Evolutionary conservation across 495 filamentous ascomycete genomes (phyloP).

Genomic region (Schizothecium vesticola): DNA sequence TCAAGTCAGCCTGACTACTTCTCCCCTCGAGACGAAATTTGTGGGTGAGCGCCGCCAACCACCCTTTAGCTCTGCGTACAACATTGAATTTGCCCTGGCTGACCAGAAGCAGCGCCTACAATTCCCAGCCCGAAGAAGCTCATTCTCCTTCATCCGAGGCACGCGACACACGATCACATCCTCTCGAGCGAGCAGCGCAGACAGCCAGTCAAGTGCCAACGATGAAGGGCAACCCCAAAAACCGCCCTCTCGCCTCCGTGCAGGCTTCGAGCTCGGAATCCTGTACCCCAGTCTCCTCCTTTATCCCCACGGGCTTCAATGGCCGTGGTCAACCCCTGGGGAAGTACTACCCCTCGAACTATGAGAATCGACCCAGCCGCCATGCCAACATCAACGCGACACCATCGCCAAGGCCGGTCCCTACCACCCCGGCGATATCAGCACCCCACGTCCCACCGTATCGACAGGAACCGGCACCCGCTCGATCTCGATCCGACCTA

Average conservation of each 20-base stretch:
- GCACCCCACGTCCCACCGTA: constrained; percentile 29
- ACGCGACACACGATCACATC: neutral
- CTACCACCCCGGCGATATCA: constrained; percentile 16
- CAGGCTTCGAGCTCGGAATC: neutral
- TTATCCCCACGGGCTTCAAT: constrained; percentile 35
- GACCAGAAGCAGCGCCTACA: neutral
- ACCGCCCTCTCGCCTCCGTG: neutral
- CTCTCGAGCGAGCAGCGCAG: neutral
- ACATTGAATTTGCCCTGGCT: neutral
- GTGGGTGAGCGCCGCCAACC: neutral
- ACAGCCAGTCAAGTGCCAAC: neutral
- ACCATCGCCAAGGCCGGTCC: constrained; percentile 11
- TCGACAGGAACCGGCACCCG: constrained; percentile 17
- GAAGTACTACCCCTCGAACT: constrained; percentile 54
- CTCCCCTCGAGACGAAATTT: neutral
- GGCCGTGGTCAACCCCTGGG: constrained; percentile 38
- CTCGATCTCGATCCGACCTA: constrained; percentile 40
- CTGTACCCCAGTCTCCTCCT: constrained; percentile 38
- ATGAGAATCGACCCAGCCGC: constrained; percentile 30
- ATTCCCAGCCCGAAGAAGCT: neutral
- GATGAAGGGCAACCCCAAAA: neutral
- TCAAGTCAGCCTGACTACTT: neutral
- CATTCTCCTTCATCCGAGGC: neutral
- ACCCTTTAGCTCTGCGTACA: neutral
- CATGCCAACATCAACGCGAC: constrained; percentile 14